phyloP scores from a whole-genome alignment of 495 filamentous ascomycete species.

The Chaetomium fimeti region DNA sequence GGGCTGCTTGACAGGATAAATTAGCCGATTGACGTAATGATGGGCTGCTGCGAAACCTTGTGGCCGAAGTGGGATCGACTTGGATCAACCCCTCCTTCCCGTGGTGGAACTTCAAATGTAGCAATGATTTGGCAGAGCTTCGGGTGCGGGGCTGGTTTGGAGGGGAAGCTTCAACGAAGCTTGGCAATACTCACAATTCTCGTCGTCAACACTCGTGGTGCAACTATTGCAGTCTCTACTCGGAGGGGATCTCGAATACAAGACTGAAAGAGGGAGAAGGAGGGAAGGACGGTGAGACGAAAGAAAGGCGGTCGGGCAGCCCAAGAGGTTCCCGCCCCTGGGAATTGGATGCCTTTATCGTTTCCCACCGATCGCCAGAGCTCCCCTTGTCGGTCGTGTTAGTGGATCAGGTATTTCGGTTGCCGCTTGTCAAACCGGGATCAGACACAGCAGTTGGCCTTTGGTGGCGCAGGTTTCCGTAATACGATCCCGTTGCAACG shows the following conservation, averaged over 20 bases:
- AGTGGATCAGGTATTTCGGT: constrained; percentile 26
- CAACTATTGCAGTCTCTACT: background rate
- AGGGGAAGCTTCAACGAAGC: constrained; percentile 22
- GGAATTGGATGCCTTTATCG: constrained; percentile 33
- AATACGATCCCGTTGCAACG: background rate
- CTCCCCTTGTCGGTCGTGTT: constrained; percentile 25
- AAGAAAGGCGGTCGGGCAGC: constrained; percentile 14
- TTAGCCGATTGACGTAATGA: constrained; percentile 43
- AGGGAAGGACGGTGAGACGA: constrained; percentile 11
- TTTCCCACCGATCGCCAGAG: constrained; percentile 13
- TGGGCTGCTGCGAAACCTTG: constrained; percentile 16
- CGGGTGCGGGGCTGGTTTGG: constrained; percentile 23
- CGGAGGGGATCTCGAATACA: background rate
- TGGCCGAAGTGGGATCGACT: constrained; percentile 22
- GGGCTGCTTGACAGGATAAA: constrained; percentile 22
- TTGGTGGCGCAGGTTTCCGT: constrained; percentile 18
- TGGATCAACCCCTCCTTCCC: constrained; percentile 26
- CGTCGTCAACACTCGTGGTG: background rate
- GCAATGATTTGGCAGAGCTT: constrained; percentile 27
- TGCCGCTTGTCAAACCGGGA: constrained; percentile 22
- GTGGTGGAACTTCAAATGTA: constrained; percentile 24
- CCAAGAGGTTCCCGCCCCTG: constrained; percentile 7
- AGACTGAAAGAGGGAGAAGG: background rate
- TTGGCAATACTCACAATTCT: constrained; percentile 13
- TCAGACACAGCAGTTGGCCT: constrained; percentile 11